Evolutionary conservation across 108 stramenopile species (phyloP), one percentile per base, ranked within the genome.

Genomic region (Fragilariopsis cylindrus): DNA sequence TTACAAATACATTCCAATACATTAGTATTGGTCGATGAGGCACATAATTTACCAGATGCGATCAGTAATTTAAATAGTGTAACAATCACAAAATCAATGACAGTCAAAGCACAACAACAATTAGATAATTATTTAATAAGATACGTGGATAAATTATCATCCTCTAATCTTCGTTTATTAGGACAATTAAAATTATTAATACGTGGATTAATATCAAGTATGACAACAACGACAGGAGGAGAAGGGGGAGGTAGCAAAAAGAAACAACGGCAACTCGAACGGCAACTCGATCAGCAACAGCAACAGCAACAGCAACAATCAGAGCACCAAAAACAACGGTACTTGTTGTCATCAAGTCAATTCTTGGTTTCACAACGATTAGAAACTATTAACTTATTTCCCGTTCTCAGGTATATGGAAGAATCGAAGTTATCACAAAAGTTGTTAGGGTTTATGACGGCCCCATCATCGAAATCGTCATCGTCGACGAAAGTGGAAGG

Each of bases 1-100:
- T 66, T 99, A 8, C 72, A 77, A 16, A 71, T 99, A 42, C 65
- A 81, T 30, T 83, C 90, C 63, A 84, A 82, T 8, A 45, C 66
- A 4, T 77, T 99, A 8, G 90, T 99, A 7, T 75, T 99, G 15
- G 73, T 98, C 48, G 99, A 99, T 74, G 99, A 99, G 77, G 99
- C 98, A 4, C 99, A 99, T 75, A 99, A 99, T 77, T 46, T 99
- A 30, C 92, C 96, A 8, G 96, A 96, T 70, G 91, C 97, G 16
- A 62, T 97, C 48, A 65, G 87, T 6, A 46, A 52, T 19, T 44
- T 95, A 44, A 82, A 84, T 47, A 85, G 88, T 21, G 81, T 82
- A 40, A 57, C 65, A 57, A 18, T 95, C 54, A 71, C 87, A 4
- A 57, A 90, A 39, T 49, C 77, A 19, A 74, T 87, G 15, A 70